phyloP scores from a whole-genome alignment of 257 asterid genomes.

The Solanum sejunctum region DNA sequence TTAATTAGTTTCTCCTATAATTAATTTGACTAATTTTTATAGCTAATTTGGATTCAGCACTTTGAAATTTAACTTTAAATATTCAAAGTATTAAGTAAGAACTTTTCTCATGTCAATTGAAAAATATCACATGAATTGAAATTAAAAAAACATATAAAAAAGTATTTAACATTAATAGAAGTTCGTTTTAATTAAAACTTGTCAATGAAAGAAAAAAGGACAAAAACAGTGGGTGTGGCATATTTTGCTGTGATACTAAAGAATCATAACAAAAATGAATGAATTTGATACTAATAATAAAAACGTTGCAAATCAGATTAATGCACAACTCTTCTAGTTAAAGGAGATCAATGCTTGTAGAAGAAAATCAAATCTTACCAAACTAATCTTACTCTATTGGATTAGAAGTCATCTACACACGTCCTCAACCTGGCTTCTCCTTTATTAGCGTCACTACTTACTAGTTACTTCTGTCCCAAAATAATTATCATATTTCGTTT shows the following conservation, averaged over 20 bases:
- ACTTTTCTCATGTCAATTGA: neutral
- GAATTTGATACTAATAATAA: neutral
- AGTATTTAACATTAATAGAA: slow-evolving; percentile 14
- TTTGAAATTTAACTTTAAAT: no score
- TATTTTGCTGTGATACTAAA: neutral
- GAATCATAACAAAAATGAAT: neutral
- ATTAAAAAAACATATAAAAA: neutral
- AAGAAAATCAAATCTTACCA: neutral
- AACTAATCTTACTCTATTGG: neutral
- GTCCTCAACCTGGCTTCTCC: neutral
- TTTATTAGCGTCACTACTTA: neutral
- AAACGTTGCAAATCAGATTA: neutral
- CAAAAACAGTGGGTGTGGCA: neutral
- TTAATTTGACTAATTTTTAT: neutral
- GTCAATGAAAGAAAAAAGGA: neutral
- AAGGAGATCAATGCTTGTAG: neutral
- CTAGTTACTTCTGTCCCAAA: neutral
- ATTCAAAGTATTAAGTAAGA: no score
- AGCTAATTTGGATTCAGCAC: no score
- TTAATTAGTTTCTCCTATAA: neutral
- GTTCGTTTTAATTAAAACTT: slow-evolving; percentile 19
- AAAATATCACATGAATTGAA: neutral
- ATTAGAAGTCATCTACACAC: neutral
- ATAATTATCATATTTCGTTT: no score
- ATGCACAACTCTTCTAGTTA: no score